Percentiles rank a stretch among this genome's conserved stretches.
These are phyloP conservation scores for Metarhizium humberi DNA, from an alignment of 2,329 filamentous ascomycete genomes.

Conservation along the genomic window DNA sequence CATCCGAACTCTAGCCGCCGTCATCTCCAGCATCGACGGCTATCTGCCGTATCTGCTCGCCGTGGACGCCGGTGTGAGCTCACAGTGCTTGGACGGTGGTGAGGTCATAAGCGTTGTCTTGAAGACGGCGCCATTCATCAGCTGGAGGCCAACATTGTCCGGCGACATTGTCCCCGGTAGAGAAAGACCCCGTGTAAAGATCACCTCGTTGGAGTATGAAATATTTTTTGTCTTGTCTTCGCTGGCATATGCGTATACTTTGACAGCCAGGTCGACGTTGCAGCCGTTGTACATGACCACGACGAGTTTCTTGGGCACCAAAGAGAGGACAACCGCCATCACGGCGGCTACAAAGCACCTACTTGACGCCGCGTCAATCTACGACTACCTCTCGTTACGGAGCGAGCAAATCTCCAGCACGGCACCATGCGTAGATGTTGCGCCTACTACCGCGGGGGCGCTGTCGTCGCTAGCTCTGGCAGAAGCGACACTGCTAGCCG, in stretches of 20 bases:
- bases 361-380: constrained; percentile 69
- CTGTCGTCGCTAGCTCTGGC: constrained; percentile 64
- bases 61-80: constrained; percentile 62
- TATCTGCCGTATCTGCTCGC: constrained; percentile 82
- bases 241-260: constrained; percentile 63
- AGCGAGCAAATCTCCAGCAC: constrained; percentile 32
- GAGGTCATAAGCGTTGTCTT: constrained; percentile 62
- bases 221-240: constrained; percentile 70
- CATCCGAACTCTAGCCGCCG: constrained; percentile 56
- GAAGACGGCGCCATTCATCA: constrained; percentile 50
- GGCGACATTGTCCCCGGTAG: constrained; percentile 54
- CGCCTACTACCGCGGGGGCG: constrained; percentile 41
- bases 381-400: constrained; percentile 58
- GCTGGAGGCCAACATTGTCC: constrained; percentile 79
- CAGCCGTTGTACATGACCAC: constrained; percentile 63
- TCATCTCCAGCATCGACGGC: constrained; percentile 59
- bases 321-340: constrained; percentile 62
- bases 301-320: constrained; percentile 47
- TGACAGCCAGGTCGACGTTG: constrained; percentile 63
- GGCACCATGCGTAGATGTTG: constrained; percentile 43
- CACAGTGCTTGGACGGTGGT: constrained; percentile 28
- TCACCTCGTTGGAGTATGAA: constrained; percentile 73
- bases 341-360: constrained; percentile 68
- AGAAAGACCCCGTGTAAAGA: constrained; percentile 56
- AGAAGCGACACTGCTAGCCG: constrained; percentile 81